A percentile compares a stretch with the other conserved stretches of the same genome.
Evolutionary conservation across 192 early-diverging fungal species (phyloP).

Genomic region (Podila verticillata): DNA sequence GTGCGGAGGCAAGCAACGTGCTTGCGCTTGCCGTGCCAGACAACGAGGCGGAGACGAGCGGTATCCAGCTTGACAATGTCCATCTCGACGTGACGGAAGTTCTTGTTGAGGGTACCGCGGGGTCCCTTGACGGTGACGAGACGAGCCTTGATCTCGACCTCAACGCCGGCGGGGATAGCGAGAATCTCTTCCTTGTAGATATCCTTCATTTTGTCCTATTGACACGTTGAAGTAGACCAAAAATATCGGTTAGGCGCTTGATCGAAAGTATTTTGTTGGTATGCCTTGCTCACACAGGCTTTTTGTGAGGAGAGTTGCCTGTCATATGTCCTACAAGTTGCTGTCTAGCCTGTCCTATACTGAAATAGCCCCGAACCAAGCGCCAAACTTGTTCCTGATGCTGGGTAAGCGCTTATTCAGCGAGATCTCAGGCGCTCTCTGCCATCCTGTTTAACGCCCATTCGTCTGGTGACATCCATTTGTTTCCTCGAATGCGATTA

Average conservation of each 20-base stretch:
- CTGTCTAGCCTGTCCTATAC: no score
- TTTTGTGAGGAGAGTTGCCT: no score
- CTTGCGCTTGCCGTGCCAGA: constrained; percentile 97
- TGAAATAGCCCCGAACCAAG: no score
- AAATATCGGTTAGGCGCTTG: not conserved
- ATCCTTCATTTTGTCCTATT: constrained; percentile 80
- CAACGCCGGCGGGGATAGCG: constrained; percentile 89
- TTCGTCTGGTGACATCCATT: not conserved
- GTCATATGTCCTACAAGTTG: no score
- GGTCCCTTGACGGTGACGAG: constrained; percentile 88
- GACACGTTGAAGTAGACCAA: not conserved
- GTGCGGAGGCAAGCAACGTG: constrained; percentile 99
- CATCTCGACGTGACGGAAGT: constrained; percentile 93
- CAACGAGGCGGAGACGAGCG: constrained; percentile 83
- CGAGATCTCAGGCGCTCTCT: no score
- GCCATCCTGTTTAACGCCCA: no score
- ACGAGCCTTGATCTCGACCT: constrained; percentile 90
- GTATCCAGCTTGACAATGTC: constrained; percentile 80
- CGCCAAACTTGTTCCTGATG: no score
- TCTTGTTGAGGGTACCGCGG: constrained; percentile 89
- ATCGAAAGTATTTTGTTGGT: not conserved
- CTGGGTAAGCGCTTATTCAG: no score
- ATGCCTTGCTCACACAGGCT: not conserved
- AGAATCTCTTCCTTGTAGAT: constrained; percentile 92
- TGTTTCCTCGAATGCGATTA: not conserved